Conservation (phyloP, 176 grass and related monocot genomes). For the Oryza rufipogon region DNA sequence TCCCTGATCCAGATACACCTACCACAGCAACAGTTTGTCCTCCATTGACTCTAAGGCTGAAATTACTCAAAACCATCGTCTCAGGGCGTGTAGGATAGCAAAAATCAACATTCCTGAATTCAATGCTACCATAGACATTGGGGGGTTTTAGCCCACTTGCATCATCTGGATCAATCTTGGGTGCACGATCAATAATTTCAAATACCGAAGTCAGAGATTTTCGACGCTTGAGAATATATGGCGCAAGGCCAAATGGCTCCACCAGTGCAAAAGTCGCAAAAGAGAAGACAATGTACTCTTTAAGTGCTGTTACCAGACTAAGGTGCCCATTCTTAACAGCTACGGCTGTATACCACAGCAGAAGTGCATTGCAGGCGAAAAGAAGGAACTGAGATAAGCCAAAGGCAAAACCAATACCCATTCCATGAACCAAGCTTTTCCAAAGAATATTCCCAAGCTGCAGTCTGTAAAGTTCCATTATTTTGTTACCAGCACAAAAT, state of each 20-base stretch:
- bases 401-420: slow-evolving; percentile 91
- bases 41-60: slow-evolving; percentile 86
- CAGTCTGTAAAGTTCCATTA: slow-evolving; percentile 95
- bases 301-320: slow-evolving; percentile 73
- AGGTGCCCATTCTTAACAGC: slow-evolving; percentile 70
- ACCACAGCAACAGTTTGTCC: slow-evolving; percentile 96
- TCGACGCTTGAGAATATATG: slow-evolving; percentile 88
- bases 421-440: slow-evolving; percentile 87
- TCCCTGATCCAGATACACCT: slow-evolving; percentile 92
- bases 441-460: slow-evolving; percentile 85
- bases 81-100: slow-evolving; percentile 87
- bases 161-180: slow-evolving; percentile 96
- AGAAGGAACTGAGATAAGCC: slow-evolving; percentile 98
- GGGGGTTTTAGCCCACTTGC: slow-evolving; percentile 85
- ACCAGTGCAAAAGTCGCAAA: slow-evolving; percentile 89
- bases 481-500: slow-evolving; percentile 94
- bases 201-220: slow-evolving; percentile 85
- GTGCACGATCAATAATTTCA: slow-evolving; percentile 86
- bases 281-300: slow-evolving; percentile 98
- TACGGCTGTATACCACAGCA: slow-evolving; percentile 86
- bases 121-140: slow-evolving; percentile 95
- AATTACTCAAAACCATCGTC: slow-evolving; percentile 87
- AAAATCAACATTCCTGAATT: slow-evolving; percentile 91
- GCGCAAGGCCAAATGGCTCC: slow-evolving; percentile 97
- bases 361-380: slow-evolving; percentile 91